Evolutionary conservation across 2,329 filamentous ascomycete species (phyloP), one percentile per base, ranked within the genome.

Genomic region (Verruconis gallopava): DNA sequence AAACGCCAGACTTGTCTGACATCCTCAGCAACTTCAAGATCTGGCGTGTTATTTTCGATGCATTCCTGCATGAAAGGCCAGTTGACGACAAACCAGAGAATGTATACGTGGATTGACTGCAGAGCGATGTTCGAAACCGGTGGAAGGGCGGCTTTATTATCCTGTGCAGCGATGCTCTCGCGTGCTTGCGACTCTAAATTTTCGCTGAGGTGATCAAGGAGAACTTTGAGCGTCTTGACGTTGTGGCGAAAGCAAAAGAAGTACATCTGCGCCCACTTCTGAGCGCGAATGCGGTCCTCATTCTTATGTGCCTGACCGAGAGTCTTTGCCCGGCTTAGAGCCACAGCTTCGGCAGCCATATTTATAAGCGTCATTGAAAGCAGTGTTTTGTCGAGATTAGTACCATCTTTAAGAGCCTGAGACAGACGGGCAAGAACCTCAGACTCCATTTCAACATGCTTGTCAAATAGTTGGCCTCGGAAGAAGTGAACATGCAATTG

Each of bases 341-440:
- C 34, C 85, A 84, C 72, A 49, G 80, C 74, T 57, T 91, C 85
- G 4, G 88, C 85, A 4, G 85, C 78, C 47, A 96, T 81, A 53
- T 93, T 96, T 50, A 89, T 77, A 35, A 95, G 66, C 4, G 84
- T 74, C 60, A 95, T 81, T 56, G 86, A 91, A 47, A 83, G 72
- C 20, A 95, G 59, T 11, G 75, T 71, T 11, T 70, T 69, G 35
- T 79, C 73, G 38, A 81, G 68, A 1, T 43, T 21, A 19, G 73
- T 71, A 6, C 77, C 71, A 47, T 78, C 75, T 55, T 82, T 85
- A 20, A 91, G 66, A 21, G 84, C 75, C 49, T 81, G 73, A 37
- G 78, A 73, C 28, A 94, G 65, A 38, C 86, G 81, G 51, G 81
- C 79, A 46, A 94, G 68, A 11, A 96, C 81, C 57, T 94, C 85